Base-by-base conservation (phyloP, 805 yeast genomes). In the Cyberlindnera xylosilytica region DNA sequence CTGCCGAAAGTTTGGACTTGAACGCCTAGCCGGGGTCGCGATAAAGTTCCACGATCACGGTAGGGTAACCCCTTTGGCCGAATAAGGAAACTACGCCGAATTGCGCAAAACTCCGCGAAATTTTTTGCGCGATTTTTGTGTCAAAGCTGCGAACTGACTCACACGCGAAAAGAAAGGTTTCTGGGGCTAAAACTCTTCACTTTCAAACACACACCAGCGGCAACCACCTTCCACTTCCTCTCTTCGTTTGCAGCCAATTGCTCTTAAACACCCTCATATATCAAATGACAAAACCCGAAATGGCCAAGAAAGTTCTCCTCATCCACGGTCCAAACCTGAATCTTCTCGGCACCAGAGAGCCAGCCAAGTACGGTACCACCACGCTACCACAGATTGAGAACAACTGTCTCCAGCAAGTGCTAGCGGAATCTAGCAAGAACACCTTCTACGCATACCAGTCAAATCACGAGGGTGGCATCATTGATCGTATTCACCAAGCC, bases 291-390 rank as follows among this genome's bases (percentile, higher is more conserved):
- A 35, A 16, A 36, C 46, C 43, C 37, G 49, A 45, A 34, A 46
- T 46, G 50, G 42, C 50, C 23, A 50, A 46, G 38, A 56, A 51
- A 22, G 70, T 73, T n/a, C 60, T 73, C 15, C 62, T 73, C 13
- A 58, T 73, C 32, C 74, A 73, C 50, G 78, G 78, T 10, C 78
- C 78, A 31, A 73, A 73, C 54, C 60, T 73, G 50, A 73, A 73
- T 49, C 58, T 73, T n/a, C 62, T 73, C 41, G 78, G 78, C 8
- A 57, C 64, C 7, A 62, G 76, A 52, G 76, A 70, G 48, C 78
- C 78, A 4, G 76, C 70, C 49, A 73, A 72, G 45, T 73, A 73
- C 49, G 78, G 78, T 9, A 65, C 74, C 17, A 70, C 72, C 0
- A 64, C 76, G 1, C 53, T 73, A 24, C 49, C 56, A 7, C 74